Base-by-base conservation (phyloP, 1,284 basidiomycete species). In the Tylopilus orsonianus region DNA sequence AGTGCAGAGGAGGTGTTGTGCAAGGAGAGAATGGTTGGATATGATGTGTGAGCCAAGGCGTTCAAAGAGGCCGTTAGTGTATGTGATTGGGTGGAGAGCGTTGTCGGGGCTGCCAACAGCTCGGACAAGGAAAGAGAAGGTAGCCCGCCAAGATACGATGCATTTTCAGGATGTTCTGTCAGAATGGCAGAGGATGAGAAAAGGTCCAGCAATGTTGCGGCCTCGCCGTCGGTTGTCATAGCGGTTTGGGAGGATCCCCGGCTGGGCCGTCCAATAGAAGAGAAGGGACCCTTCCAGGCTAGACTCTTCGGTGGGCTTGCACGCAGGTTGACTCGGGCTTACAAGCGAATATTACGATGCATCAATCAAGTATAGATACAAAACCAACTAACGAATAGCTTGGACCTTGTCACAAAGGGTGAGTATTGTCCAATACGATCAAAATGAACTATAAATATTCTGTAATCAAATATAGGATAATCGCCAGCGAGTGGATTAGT, bases 51-150 rank as follows among this genome's bases (percentile, higher is more conserved):
- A 53, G 92, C 94, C 18, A 96, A 78, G 36, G 88, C 88, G 4
- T 88, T 93, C 55, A 96, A 77, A 52, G 92, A 93, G 42, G 87
- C 86, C 14, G 90, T 91, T 49, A 94, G 78, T 52, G 90, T 87
- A 36, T 90, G 83, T 0, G 88, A 81, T 52, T 93, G 91, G 1
- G 87, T 85, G 38, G 87, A 81, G 34, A 95, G 83, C 23, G 77
- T 66, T 2, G 80, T 72, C 0, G 93, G 93, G 60, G 93, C 85
- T 2, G 80, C 68, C 23, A 83, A 69, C 18, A 96, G 76, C 22
- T 82, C 78, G 32, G 75, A 66, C 23, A 94, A 77, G 2, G 83
- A 73, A 22, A 89, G 77, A 8, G 79, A 75, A 2, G 83, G 80
- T 30, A 93, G 73, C 38, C 82, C 76, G n/a, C 72, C 64, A 19